A percentile compares a stretch with the other conserved stretches of the same genome.
phyloP scores from a whole-genome alignment of 257 asterid genomes.

The Pogostemon cablin region DNA sequence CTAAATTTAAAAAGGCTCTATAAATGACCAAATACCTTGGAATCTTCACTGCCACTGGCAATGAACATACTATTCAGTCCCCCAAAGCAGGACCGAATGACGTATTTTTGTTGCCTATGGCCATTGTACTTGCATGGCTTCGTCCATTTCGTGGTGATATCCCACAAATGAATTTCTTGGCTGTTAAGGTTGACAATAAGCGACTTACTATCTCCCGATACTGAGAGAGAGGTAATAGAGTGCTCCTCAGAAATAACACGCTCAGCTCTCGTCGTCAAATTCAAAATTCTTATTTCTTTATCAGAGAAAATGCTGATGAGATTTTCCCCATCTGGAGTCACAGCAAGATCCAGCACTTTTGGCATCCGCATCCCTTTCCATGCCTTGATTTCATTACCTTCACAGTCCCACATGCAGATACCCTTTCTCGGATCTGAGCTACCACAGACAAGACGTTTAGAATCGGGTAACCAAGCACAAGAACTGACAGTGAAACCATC shows the following conservation, averaged over 20 bases:
- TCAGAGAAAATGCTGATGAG: slow-evolving; percentile 80
- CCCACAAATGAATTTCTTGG: slow-evolving; percentile 97
- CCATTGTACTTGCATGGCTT: slow-evolving; percentile 68
- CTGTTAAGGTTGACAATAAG: slow-evolving; percentile 88
- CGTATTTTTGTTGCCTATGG: slow-evolving; percentile 79
- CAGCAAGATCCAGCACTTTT: slow-evolving; percentile 81
- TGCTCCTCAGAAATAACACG: slow-evolving; percentile 75
- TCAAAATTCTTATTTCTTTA: slow-evolving; percentile 75
- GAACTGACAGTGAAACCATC: slow-evolving; percentile 72
- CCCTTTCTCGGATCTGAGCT: slow-evolving; percentile 88
- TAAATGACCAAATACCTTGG: slow-evolving; percentile 57
- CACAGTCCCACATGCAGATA: slow-evolving; percentile 91
- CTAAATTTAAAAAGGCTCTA: slow-evolving; percentile 19
- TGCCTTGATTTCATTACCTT: slow-evolving; percentile 78
- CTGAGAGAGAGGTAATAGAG: slow-evolving; percentile 78
- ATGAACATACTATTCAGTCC: slow-evolving; percentile 73
- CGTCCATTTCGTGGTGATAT: slow-evolving; percentile 50
- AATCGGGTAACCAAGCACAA: slow-evolving; percentile 99
- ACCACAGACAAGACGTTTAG: slow-evolving; percentile 88
- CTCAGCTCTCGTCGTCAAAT: slow-evolving; percentile 61
- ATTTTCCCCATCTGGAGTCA: slow-evolving; percentile 84
- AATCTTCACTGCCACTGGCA: slow-evolving; percentile 96
- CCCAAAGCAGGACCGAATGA: slow-evolving; percentile 97
- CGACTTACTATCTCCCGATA: slow-evolving; percentile 73
- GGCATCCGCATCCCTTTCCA: slow-evolving; percentile 98